These are phyloP conservation scores for Ploettnerulaceae sp. DNA, from an alignment of 2,329 filamentous ascomycete genomes.

Conservation along the genomic window DNA sequence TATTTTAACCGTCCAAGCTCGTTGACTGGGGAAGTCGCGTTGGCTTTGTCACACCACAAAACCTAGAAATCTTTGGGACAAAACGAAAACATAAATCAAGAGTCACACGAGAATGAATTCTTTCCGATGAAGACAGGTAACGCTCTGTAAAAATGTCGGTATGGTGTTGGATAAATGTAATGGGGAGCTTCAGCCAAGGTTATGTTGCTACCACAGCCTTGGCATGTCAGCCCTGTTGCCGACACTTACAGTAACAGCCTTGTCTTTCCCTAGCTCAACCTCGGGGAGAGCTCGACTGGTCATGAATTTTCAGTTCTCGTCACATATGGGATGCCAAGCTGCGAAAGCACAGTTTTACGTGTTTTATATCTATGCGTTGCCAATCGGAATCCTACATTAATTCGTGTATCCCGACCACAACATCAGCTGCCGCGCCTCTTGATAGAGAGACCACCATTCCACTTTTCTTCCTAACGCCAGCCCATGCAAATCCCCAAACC, in stretches of 20 bases:
- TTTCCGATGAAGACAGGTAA: not conserved
- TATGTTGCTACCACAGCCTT: no score
- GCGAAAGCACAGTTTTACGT: not conserved
- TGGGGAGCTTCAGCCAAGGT: not conserved
- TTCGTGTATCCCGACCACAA: slow-evolving; percentile 4
- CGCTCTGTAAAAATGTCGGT: not conserved
- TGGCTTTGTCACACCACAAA: slow-evolving; percentile 13
- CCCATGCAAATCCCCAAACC: slow-evolving; percentile 30
- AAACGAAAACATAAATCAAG: not conserved
- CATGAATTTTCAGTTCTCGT: slow-evolving; percentile 5
- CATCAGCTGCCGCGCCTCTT: slow-evolving; percentile 9
- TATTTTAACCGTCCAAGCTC: slow-evolving; percentile 14
- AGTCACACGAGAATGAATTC: not conserved
- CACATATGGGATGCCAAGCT: slow-evolving; percentile 6
- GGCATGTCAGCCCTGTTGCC: not conserved
- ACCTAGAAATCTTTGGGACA: not conserved
- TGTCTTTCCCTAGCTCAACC: not conserved
- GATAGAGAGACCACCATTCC: slow-evolving; percentile 4
- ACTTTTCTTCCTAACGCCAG: slow-evolving; percentile 28
- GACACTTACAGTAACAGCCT: not conserved
- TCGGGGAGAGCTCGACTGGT: not conserved
- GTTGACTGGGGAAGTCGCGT: not conserved
- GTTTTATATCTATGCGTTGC: slow-evolving; percentile 4
- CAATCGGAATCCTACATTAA: slow-evolving; percentile 9
- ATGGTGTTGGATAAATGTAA: not conserved